Base-by-base conservation (phyloP, 1,139 yeast genomes). In the Pichia sp. region DNA sequence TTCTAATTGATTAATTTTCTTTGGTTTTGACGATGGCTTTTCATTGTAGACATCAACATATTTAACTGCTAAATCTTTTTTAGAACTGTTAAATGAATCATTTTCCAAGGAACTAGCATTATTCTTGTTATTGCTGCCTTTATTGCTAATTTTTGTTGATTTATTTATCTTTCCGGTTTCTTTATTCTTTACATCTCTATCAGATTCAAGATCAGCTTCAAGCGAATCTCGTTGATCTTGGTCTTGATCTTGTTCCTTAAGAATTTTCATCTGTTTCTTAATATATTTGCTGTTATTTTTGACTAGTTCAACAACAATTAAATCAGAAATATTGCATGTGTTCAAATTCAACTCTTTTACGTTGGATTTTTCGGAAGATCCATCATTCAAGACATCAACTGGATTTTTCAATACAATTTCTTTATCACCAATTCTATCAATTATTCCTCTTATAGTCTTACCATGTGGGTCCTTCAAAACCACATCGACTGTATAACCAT, bases 401-500 rank as follows among this genome's bases (percentile, higher is more conserved):
- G 48, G 49, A 22, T 48, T 51, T 28, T 40, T 43, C 33, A 78
- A 60, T 1, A 64, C 56, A 35, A 80, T 65, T 36, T 59, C 64
- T 38, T 64, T 63, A 27, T 66, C 66, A 32, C 66, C 71, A 23
- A 78, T 79, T 30, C 63, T 64, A 11, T 67, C 54, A 36, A 80
- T 75, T 9, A 62, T 52, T 0, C 86, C 87, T 12, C 66, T 60
- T 12, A 78, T 22, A 12, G 32, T 63, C 12, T 68, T 55, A 2
- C 76, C 78, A 48, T 69, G 70, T 40, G 51, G 50, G 25, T 57
- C 61, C 40, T 74, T 75, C 47, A 78, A 68, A 33, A 61, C 61
- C 34, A 80, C 56, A 51, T 71, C 72, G 20, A 80, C 80, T 42
- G 71, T 71, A 57, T 74, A 80, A 43, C 81, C 79, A 42, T 73